A percentile compares a stretch with the other conserved stretches of the same genome.
Conservation (phyloP, 768 basidiomycete species). For the Lactifluus volemus region DNA sequence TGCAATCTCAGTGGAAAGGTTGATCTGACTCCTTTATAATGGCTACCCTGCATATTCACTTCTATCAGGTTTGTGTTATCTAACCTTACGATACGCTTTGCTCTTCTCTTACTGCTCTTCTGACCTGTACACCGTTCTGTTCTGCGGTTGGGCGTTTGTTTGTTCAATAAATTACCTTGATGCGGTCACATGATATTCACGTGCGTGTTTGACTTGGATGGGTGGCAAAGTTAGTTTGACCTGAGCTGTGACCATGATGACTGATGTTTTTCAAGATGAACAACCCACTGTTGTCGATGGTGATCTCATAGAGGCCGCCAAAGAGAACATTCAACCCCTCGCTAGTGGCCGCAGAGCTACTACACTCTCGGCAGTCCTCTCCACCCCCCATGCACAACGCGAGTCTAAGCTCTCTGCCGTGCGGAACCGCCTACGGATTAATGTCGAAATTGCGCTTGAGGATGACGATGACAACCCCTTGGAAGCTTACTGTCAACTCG, state of each 20-base stretch:
- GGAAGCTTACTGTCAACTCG: slow-evolving; percentile 78
- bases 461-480: slow-evolving; percentile 75
- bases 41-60: slow-evolving; percentile 11
- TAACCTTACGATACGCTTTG: slow-evolving; percentile 9
- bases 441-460: slow-evolving; percentile 60
- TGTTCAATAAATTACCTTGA: not conserved
- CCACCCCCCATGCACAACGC: slow-evolving; percentile 70
- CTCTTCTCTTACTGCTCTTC: not conserved
- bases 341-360: slow-evolving; percentile 74
- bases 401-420: slow-evolving; percentile 60
- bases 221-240: too few relatives aligned
- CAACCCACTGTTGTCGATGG: slow-evolving; percentile 57
- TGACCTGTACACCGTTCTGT: not conserved
- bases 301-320: slow-evolving; percentile 73
- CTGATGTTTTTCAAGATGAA: slow-evolving; percentile 34
- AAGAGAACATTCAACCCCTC: slow-evolving; percentile 82
- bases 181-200: slow-evolving; percentile 17
- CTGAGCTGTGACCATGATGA: not conserved
- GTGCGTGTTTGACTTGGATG: not conserved
- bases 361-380: slow-evolving; percentile 60
- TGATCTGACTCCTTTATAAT: slow-evolving; percentile 11
- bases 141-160: not conserved
- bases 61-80: not conserved
- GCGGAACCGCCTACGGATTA: slow-evolving; percentile 58
- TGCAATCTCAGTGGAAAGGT: slow-evolving; percentile 8